Evolutionary conservation across 176 grass and related monocot genomes (phyloP).

Genomic region (barley (Hordeum vulgare)): DNA sequence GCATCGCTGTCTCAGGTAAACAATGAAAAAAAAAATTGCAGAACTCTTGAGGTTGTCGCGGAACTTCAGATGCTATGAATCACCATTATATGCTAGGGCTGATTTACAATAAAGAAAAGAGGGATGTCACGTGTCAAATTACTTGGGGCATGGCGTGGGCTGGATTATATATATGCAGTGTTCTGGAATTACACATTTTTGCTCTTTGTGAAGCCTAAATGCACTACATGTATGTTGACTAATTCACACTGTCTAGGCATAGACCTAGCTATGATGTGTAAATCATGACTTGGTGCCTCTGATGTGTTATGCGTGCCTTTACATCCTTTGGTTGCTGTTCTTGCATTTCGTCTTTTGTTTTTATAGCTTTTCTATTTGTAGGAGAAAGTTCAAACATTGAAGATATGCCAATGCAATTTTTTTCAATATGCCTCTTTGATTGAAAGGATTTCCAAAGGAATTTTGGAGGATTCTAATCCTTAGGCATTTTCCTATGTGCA

Average conservation of each 20-base stretch:
- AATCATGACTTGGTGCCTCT: background rate
- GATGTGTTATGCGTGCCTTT: background rate
- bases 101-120: background rate
- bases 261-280: background rate
- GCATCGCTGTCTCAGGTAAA: conserved; percentile 66
- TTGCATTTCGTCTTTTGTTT: background rate
- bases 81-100: background rate
- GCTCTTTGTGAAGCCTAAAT: background rate
- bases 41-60: background rate
- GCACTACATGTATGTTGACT: background rate
- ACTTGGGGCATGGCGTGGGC: background rate
- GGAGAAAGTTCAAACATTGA: background rate
- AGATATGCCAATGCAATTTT: background rate
- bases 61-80: background rate
- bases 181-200: background rate
- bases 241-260: background rate
- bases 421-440: too few relatives aligned
- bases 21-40: background rate
- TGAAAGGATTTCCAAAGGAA: too few relatives aligned
- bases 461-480: too few relatives aligned
- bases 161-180: background rate
- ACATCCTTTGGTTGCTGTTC: background rate
- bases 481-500: too few relatives aligned
- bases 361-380: background rate
- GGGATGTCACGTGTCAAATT: background rate